Base-by-base conservation (phyloP, 2,329 filamentous ascomycete genomes). In the Coniella vitis region DNA sequence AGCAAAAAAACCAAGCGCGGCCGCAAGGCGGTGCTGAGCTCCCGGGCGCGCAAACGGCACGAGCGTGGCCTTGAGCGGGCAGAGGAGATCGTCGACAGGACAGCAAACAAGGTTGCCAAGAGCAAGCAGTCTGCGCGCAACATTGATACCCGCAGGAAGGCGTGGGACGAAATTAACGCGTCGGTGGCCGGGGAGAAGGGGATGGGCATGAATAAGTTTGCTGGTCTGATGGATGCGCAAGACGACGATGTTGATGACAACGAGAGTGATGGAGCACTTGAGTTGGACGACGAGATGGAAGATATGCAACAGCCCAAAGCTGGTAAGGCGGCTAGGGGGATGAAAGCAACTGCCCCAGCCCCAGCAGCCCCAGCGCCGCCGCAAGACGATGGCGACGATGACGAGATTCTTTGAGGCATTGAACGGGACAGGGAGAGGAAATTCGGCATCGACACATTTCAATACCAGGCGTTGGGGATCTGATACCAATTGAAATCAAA, bases 1-100 rank as follows among this genome's bases (percentile, higher is more conserved):
- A 68, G 69, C 47, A 89, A 87, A 65, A 87, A 84, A 67, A 60
- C 70, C 53, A 86, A 81, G 63, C 68, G 69, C 52, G 69, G 70
- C 47, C 72, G 77, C 58, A 79, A 79, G 60, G 57, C 67, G n/a
- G 67, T 72, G 7, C 57, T 79, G 61, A 81, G 78, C 57, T 65
- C 71, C 55, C 77, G 72, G 62, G 78, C 78, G 3, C 70, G 73
- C 19, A 69, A 68, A 56, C 71, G 81, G 39, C 74, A 79, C 38
- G 78, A 83, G 57, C 76, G 72, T 59, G 75, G 69, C 43, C 66
- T 78, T 53, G 79, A 82, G 61, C 74, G 75, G 58, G 81, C 79
- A 25, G 77, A 76, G 61, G 78, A 77, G 32, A 63, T 84, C 47
- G 65, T 76, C 61, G 81, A 83, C 61, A 74, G 78, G 55, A 83